Evolutionary conservation across 108 stramenopile species (phyloP).

Genomic region (Aureococcus anophagefferens): DNA sequence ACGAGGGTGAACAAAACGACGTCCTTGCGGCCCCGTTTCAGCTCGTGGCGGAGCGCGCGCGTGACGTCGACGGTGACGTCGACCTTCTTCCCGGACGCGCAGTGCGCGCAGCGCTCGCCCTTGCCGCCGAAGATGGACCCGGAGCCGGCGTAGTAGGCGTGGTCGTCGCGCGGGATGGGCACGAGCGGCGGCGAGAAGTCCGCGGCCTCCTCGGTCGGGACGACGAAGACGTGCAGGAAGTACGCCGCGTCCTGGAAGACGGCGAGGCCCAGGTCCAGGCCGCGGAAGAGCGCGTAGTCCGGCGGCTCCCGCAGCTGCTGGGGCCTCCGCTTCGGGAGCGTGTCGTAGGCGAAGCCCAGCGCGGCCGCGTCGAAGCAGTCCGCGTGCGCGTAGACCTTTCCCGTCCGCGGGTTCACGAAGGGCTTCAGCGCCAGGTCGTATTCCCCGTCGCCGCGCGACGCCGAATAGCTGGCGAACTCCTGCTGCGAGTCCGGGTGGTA

Average conservation of each 20-base stretch:
- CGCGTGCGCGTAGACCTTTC: not conserved
- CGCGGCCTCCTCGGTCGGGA: not conserved
- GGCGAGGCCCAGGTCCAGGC: not conserved
- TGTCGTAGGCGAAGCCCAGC: constrained; percentile 5
- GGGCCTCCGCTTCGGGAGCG: not conserved
- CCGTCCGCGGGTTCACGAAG: too few relatives aligned
- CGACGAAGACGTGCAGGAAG: constrained; percentile 1
- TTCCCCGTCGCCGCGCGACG: too few relatives aligned
- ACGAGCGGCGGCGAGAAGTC: not conserved
- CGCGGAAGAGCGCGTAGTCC: not conserved
- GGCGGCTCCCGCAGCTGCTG: constrained; percentile 2
- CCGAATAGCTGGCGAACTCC: not conserved
- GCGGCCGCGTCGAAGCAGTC: not conserved
- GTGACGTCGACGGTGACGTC: not conserved
- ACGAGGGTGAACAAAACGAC: not conserved
- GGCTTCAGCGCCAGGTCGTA: not conserved
- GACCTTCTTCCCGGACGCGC: not conserved
- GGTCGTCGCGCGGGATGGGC: not conserved
- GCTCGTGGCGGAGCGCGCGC: not conserved
- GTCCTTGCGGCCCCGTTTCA: not conserved
- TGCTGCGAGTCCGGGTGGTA: not conserved
- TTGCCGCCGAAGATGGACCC: constrained; percentile 1
- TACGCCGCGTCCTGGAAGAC: not conserved
- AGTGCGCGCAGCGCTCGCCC: not conserved
- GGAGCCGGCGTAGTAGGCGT: not conserved